These are phyloP conservation scores for Aspergillus brunneoviolaceus DNA, from an alignment of 2,329 filamentous ascomycete species.

Conservation along the genomic window DNA sequence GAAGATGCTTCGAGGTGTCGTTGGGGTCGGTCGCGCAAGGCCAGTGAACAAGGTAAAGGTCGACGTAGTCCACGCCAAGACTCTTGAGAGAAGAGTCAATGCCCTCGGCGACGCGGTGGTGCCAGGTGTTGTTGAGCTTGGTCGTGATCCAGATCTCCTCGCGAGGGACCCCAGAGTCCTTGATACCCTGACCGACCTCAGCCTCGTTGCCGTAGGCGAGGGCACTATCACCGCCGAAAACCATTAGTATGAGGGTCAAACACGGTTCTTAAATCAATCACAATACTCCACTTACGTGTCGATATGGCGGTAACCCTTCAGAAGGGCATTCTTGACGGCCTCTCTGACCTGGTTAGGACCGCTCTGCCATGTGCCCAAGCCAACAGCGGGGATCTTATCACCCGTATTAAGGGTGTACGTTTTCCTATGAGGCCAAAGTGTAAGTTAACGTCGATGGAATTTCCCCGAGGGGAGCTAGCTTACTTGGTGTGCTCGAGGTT, in stretches of 20 bases:
- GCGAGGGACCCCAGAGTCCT: slow-evolving; percentile 64
- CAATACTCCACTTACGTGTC: slow-evolving; percentile 44
- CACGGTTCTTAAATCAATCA: slow-evolving; percentile 5
- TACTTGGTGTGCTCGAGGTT: slow-evolving; percentile 32
- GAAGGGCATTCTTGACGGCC: slow-evolving; percentile 50
- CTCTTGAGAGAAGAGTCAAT: slow-evolving; percentile 63
- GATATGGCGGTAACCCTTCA: slow-evolving; percentile 57
- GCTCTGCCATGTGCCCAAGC: slow-evolving; percentile 58
- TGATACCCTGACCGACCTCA: slow-evolving; percentile 66
- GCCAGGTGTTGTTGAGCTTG: slow-evolving; percentile 67
- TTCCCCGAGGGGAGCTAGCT: slow-evolving; percentile 3
- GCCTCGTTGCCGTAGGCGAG: slow-evolving; percentile 63
- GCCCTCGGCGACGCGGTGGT: slow-evolving; percentile 62
- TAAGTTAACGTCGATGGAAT: not conserved
- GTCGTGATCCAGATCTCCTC: slow-evolving; percentile 68
- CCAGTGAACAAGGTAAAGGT: slow-evolving; percentile 73
- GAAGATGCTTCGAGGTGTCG: slow-evolving; percentile 59
- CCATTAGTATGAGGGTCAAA: not conserved
- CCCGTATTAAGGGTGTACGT: slow-evolving; percentile 51
- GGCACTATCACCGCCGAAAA: slow-evolving; percentile 23
- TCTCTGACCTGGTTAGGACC: slow-evolving; percentile 52
- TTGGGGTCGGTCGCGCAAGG: slow-evolving; percentile 55
- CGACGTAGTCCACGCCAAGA: slow-evolving; percentile 66
- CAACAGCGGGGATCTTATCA: slow-evolving; percentile 50
- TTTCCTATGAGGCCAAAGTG: slow-evolving; percentile 26